Percentiles rank a stretch among this genome's conserved stretches.
Conservation (phyloP, 768 basidiomycete genomes). For the Lactifluus echinatus region DNA sequence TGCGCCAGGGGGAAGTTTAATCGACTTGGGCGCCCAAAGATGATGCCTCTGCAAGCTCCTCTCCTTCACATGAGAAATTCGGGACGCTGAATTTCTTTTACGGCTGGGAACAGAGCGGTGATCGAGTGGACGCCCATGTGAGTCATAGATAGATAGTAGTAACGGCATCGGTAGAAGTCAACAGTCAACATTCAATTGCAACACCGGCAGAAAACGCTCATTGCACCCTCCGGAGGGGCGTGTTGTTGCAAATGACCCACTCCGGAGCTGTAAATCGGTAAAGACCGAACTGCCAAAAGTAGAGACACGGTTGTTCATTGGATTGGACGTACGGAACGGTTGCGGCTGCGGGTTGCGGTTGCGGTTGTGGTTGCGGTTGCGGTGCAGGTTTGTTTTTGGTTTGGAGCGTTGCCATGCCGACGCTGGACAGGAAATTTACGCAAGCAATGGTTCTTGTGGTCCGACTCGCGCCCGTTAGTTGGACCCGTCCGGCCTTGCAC, state of each 20-base stretch:
- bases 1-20: too few relatives aligned
- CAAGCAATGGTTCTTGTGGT: not conserved
- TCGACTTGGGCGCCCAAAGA: too few relatives aligned
- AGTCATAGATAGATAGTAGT: not conserved
- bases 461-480: not conserved
- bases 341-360: not conserved
- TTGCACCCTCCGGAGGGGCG: too few relatives aligned
- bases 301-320: too few relatives aligned
- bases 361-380: not conserved
- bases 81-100: not conserved
- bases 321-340: not conserved
- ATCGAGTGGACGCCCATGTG: not conserved
- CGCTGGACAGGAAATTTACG: not conserved
- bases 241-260: too few relatives aligned
- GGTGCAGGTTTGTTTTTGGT: too few relatives aligned
- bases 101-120: not conserved
- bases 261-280: not conserved
- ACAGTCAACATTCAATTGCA: too few relatives aligned
- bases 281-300: too few relatives aligned
- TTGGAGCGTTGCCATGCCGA: not conserved
- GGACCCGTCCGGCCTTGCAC: not conserved
- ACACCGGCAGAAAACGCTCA: not conserved
- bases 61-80: not conserved
- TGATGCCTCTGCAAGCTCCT: not conserved
- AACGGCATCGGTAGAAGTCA: not conserved